A percentile compares a stretch with the other conserved stretches of the same genome.
Conservation (phyloP, 306 rosid species). For the Geum urbanum region DNA sequence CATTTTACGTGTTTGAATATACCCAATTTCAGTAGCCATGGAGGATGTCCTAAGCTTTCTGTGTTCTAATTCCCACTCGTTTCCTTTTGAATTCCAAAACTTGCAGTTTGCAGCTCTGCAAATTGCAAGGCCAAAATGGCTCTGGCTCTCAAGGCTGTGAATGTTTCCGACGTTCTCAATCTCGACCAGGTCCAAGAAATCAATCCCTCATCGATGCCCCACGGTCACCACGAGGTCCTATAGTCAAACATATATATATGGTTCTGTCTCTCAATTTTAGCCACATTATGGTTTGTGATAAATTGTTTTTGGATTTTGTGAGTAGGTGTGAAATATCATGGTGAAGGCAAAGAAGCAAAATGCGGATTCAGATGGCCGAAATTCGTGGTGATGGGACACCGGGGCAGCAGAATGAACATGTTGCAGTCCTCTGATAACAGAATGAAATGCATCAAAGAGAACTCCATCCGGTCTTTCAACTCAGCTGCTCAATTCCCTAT, state of each 20-base stretch:
- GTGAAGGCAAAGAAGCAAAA: not conserved
- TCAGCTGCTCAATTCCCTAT: constrained; percentile 49
- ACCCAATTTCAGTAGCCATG: not conserved
- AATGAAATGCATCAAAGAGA: constrained; percentile 63
- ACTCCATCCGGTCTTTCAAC: constrained; percentile 63
- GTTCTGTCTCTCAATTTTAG: too few relatives aligned
- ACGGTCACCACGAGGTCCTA: constrained; percentile 14
- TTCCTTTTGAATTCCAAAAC: not conserved
- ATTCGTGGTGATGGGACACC: constrained; percentile 67
- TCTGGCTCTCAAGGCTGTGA: constrained; percentile 51
- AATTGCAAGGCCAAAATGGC: constrained; percentile 16
- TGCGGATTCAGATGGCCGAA: constrained; percentile 24
- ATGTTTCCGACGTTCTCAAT: constrained; percentile 48
- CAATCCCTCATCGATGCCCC: constrained; percentile 5
- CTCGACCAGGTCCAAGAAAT: constrained; percentile 32
- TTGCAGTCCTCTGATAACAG: constrained; percentile 55
- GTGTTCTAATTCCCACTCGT: not conserved
- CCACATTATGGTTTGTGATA: too few relatives aligned
- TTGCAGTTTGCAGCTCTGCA: constrained; percentile 16
- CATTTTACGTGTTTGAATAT: constrained; percentile 2
- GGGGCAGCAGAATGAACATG: constrained; percentile 77
- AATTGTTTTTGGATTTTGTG: constrained; percentile 2
- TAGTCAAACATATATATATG: not conserved
- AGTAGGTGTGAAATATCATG: not conserved
- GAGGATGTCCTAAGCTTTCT: constrained; percentile 2